Conservation (phyloP, 2,329 filamentous ascomycete genomes). For the Claviceps quebecensis region DNA sequence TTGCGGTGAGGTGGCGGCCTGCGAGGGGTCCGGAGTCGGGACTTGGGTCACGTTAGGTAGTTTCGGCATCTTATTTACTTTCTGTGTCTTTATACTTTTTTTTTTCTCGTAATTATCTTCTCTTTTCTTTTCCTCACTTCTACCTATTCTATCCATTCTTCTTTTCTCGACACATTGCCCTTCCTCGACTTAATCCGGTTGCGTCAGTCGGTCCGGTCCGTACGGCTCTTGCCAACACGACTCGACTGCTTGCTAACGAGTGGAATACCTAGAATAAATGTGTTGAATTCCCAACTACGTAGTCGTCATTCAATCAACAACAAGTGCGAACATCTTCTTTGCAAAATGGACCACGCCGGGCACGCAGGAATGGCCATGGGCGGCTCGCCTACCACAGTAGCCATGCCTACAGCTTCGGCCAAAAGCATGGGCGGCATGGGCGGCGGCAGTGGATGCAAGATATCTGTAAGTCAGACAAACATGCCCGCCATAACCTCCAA, state of each 20-base stretch:
- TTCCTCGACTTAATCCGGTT: not conserved
- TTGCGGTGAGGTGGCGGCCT: too few relatives aligned
- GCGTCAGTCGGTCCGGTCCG: not conserved
- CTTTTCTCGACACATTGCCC: not conserved
- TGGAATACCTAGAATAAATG: too few relatives aligned
- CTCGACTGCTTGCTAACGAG: too few relatives aligned
- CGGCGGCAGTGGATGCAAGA: conserved; percentile 22
- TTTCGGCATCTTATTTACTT: not conserved
- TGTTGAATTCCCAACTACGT: too few relatives aligned
- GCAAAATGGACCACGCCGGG: conserved; percentile 8
- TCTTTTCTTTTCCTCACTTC: not conserved
- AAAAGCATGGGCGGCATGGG: conserved; percentile 13
- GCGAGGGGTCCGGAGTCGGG: too few relatives aligned
- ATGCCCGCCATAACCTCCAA: too few relatives aligned
- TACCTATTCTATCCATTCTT: not conserved
- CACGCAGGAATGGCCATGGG: conserved; percentile 8
- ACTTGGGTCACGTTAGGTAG: not conserved
- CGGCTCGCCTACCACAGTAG: not conserved
- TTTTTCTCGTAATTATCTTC: not conserved
- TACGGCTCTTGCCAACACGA: too few relatives aligned
- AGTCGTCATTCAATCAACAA: too few relatives aligned
- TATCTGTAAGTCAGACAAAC: conserved; percentile 14
- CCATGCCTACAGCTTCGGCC: conserved; percentile 8
- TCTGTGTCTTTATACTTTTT: not conserved
- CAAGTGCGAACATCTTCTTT: not conserved